A percentile compares a stretch with the other conserved stretches of the same genome.
Evolutionary conservation across 2,329 filamentous ascomycete genomes (phyloP).

Genomic region (Penicillium sp.): DNA sequence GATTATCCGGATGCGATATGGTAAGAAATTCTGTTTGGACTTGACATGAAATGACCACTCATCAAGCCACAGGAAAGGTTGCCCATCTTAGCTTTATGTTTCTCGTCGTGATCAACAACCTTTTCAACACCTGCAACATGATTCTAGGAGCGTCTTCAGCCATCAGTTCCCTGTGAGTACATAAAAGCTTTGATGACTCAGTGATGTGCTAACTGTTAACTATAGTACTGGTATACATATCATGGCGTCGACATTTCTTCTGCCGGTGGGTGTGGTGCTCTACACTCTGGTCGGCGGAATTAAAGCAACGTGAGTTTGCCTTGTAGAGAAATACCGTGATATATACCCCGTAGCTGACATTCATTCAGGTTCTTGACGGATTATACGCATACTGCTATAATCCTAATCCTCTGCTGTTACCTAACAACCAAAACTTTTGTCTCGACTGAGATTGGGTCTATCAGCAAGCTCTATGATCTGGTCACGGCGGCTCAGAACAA

Average conservation of each 20-base stretch:
- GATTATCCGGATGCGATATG: conserved; percentile 59
- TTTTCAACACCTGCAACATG: conserved; percentile 61
- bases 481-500: conserved; percentile 51
- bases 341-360: conserved; percentile 9
- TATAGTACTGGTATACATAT: conserved; percentile 55
- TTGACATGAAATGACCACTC: too few species aligned
- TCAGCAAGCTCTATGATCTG: conserved; percentile 56
- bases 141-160: conserved; percentile 52
- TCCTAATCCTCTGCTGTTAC: conserved; percentile 57
- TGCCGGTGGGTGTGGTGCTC: conserved; percentile 45
- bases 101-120: conserved; percentile 59
- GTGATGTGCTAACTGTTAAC: neutral
- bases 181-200: rapidly evolving
- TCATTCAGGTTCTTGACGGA: conserved; percentile 51
- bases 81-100: conserved; percentile 60
- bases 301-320: conserved; percentile 40
- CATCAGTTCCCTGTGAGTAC: conserved; percentile 43
- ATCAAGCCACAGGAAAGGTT: neutral
- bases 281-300: conserved; percentile 49
- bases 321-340: neutral
- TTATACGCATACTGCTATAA: conserved; percentile 61
- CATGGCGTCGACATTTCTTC: conserved; percentile 55
- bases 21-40: conserved; percentile 20
- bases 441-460: conserved; percentile 53
- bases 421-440: conserved; percentile 55